Percentiles rank a stretch among this genome's conserved stretches.
These are phyloP conservation scores for Fomitopsis betulina DNA, from an alignment of 1,284 basidiomycete genomes.

Conservation along the genomic window DNA sequence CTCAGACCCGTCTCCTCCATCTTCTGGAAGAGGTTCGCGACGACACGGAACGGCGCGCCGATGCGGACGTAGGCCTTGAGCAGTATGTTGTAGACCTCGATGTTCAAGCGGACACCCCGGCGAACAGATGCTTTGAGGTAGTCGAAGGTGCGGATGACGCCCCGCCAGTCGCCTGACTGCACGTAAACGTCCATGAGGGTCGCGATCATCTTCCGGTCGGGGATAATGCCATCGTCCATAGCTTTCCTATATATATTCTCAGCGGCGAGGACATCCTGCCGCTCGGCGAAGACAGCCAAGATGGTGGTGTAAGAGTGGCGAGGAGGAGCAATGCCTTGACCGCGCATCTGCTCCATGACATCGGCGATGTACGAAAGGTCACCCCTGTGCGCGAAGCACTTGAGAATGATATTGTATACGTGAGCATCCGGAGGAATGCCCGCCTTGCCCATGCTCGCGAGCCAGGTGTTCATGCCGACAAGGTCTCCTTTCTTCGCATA, in stretches of 20 bases:
- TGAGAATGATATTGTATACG: constrained; percentile 60
- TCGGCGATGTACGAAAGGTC: constrained; percentile 53
- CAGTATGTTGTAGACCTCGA: constrained; percentile 73
- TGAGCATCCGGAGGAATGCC: constrained; percentile 49
- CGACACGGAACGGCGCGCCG: constrained; percentile 69
- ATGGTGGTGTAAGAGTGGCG: constrained; percentile 64
- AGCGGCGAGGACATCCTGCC: constrained; percentile 65
- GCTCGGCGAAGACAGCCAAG: constrained; percentile 63
- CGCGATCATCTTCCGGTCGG: constrained; percentile 62
- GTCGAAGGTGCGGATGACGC: constrained; percentile 70
- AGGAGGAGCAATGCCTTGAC: constrained; percentile 44
- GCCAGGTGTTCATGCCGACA: constrained; percentile 51
- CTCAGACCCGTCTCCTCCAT: constrained; percentile 45
- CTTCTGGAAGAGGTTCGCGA: constrained; percentile 61
- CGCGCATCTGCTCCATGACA: constrained; percentile 64
- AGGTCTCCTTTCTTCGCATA: constrained; percentile 47
- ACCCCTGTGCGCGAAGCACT: constrained; percentile 52
- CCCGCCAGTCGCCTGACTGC: constrained; percentile 76
- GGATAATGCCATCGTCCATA: constrained; percentile 52
- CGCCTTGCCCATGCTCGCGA: constrained; percentile 46
- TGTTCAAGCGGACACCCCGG: constrained; percentile 37
- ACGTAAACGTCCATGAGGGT: constrained; percentile 84
- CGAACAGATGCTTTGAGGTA: constrained; percentile 47
- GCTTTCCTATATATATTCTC: constrained; percentile 67
- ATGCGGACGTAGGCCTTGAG: constrained; percentile 84